Evolutionary conservation across 441 rosid species (phyloP).

Genomic region (Brassica hybrid): DNA sequence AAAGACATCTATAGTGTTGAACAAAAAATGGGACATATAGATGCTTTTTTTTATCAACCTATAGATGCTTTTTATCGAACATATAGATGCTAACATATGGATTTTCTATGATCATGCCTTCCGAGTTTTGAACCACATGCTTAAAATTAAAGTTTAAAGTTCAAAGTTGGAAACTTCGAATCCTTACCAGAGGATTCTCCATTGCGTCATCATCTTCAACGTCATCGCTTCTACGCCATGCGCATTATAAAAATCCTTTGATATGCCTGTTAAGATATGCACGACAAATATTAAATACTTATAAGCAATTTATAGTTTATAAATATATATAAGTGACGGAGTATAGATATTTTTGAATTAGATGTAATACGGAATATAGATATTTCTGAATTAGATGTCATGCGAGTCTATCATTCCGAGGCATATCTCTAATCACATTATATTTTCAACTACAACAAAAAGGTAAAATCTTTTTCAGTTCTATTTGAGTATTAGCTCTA

Average conservation of each 20-base stretch:
- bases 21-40: no score
- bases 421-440: no score
- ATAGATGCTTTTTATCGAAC: no score
- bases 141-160: constrained; percentile 30
- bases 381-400: no score
- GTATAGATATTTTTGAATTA: no score
- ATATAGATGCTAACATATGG: constrained; percentile 24
- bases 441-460: no score
- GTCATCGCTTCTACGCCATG: constrained; percentile 29
- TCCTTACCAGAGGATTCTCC: constrained; percentile 24
- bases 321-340: neutral
- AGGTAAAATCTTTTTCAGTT: no score
- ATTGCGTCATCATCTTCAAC: constrained; percentile 29
- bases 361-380: no score
- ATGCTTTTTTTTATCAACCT: no score
- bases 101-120: constrained; percentile 17
- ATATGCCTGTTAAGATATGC: neutral
- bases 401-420: no score
- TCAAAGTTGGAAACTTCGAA: constrained; percentile 2
- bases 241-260: no score
- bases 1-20: neutral
- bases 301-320: neutral
- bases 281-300: neutral
- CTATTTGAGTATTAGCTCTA: no score
- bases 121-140: constrained; percentile 33